Evolutionary conservation across 2,329 filamentous ascomycete genomes (phyloP), one percentile per base, ranked within the genome.

Genomic region (Aspergillus eucalypticola): DNA sequence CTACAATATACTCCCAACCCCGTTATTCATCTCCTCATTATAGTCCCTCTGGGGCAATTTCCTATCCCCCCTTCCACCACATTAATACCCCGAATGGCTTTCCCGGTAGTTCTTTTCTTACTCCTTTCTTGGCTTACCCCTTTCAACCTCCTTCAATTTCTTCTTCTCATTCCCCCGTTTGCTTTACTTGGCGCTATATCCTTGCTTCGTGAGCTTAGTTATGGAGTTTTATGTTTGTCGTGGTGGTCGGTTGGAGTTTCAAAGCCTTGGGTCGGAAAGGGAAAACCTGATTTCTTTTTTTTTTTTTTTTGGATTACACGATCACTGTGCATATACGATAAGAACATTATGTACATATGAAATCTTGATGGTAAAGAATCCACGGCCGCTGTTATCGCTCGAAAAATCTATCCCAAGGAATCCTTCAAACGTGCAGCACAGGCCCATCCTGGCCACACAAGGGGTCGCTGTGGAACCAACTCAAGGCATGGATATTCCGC

Each of bases 391-490:
- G 17, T 27, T 29, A 6, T 35, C 11, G 32, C n/a, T 27, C 25
- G 25, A 10, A 17, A 17, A 13, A n/a, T 10, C 27, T n/a, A 17
- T 29, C 23, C 6, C 15, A 27, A 15, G 15, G 10, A 35, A 13
- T 13, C 11, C 11, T 10, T 60, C 66, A 75, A 38, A 77, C 75
- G 50, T 79, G 69, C 61, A 84, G 61, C n/a, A 71, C 79, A 39
- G 84, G 85, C 2, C 84, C 85, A 48, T 80, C 69, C 23, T 81
- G 75, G 0, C 84, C 85, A 73, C 85, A 87, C 17, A 89, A 72
- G 17, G 86, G 86, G 77, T 89, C 87, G 61, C 69, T 80, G 48
- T 78, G 70, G 64, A 89, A 86, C 87, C 86, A 89, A 5, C 64
- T 66, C 67, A 89, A 65, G 3, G 67, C 64, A 55, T 64, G 69